Evolutionary conservation across 176 grass and related monocot genomes (phyloP), one percentile per base, ranked within the genome.

Genomic region (Oryza coarctata): DNA sequence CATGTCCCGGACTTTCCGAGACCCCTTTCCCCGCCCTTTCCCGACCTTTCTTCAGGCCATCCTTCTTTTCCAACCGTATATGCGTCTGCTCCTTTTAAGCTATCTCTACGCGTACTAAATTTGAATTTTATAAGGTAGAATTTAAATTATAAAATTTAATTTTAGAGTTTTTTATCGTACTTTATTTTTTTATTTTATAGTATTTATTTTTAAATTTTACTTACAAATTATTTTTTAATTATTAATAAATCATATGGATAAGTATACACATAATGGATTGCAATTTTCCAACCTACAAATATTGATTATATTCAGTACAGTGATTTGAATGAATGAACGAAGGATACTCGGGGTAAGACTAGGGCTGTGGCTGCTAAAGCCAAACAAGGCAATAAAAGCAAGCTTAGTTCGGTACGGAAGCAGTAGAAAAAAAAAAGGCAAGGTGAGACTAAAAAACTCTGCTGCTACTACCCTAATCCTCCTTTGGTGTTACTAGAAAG

Each of bases 341-440:
- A 4, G 12, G 5, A 49, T 17, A 17, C 40, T 43, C 40, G 10
- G 14, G 1, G 45, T 49, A 17, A 8, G 50, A 6, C 32, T 73
- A 14, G 36, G 63, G 28, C 18, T n/a, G 25, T 22, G 26, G 35
- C 28, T 65, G 29, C 7, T 26, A 43, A 68, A 26, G 67, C 86
- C 80, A 73, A 82, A 78, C 79, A 58, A 33, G 67, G 66, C 67
- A 83, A 83, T 83, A 27, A 83, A 83, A 73, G 86, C 80, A 27
- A 34, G 66, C 67, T 31, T 33, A 45, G 80, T 83, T 88, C 58
- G 74, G 86, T 83, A 83, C 31, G 68, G 25, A 12, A 7, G 73
- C 49, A 70, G 73, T 63, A 70, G 65, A 82, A 71, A 77, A 71
- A 77, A 70, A 32, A 52, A 65, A 83, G 41, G 25, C 31, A 1